Base-by-base conservation (phyloP, 768 basidiomycete species). In the Lentinula detonsa region DNA sequence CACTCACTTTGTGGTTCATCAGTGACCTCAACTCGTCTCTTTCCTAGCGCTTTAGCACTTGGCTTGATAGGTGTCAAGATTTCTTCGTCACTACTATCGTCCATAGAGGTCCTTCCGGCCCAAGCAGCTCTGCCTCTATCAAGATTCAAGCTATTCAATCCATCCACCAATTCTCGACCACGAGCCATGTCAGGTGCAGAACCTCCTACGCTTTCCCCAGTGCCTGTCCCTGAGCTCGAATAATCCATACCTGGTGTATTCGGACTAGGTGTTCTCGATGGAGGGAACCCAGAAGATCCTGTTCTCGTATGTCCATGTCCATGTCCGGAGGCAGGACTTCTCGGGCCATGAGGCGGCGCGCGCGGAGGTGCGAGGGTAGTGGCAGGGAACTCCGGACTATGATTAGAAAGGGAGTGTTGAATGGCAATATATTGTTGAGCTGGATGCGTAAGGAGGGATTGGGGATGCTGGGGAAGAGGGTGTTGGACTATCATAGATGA, bases 1-100 rank as follows among this genome's bases (percentile, higher is more conserved):
- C 13, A 58, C 83, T 60, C 65, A 83, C 83, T 74, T 39, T 83
- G 82, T 31, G 71, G 62, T 8, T 76, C 77, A 53, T 84, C 82
- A 46, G 9, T 15, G 8, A 83, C 84, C 8, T 85, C 72, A 15
- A 87, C 83, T 66, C 77, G 81, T 65, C 91, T 81, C 75, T 96
- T 97, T 16, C 94, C 94, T 2, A 95, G 80, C 3, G 94, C 93
- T 71, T 95, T 97, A 39, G 83, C 88, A 70, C 91, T 94, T 0
- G 91, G 94, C 64, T 80, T 79, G 10, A 78, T 67, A n/a, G 81
- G 83, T 13, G 75, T 71, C 53, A 58, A 63, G 13, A 67, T 57
- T 4, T 76, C 68, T 5, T 71, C 74, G 15, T 78, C 76, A 4
- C 69, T 70, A 21, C 69, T 71, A 6, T 53, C 59, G 21, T 52